These are phyloP conservation scores for Phylloboletellus chloephorus DNA, from an alignment of 1,284 basidiomycete genomes.

Conservation along the genomic window DNA sequence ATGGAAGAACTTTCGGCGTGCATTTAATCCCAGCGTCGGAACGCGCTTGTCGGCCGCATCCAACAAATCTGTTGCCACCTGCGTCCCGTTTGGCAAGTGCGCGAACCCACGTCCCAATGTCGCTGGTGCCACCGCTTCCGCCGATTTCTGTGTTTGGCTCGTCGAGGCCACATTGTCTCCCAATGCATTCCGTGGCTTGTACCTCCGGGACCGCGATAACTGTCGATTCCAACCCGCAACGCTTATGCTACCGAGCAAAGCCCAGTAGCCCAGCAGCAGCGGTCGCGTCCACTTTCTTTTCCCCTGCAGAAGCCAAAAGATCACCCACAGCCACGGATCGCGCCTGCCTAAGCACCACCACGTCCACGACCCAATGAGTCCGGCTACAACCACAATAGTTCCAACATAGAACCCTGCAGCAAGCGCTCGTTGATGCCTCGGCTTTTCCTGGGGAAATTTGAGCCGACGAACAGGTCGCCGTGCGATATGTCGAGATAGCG, in stretches of 20 bases:
- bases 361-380: slow-evolving; percentile 90
- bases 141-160: slow-evolving; percentile 21
- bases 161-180: slow-evolving; percentile 33
- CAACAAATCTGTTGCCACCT: slow-evolving; percentile 75
- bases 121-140: slow-evolving; percentile 21
- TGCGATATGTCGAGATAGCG: slow-evolving; percentile 89
- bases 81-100: slow-evolving; percentile 50
- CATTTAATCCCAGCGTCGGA: slow-evolving; percentile 88
- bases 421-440: slow-evolving; percentile 77
- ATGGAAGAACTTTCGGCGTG: slow-evolving; percentile 97
- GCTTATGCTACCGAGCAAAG: slow-evolving; percentile 69
- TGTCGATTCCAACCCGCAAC: slow-evolving; percentile 93
- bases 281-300: slow-evolving; percentile 78
- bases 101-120: slow-evolving; percentile 45
- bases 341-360: slow-evolving; percentile 82
- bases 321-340: slow-evolving; percentile 87
- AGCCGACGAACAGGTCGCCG: slow-evolving; percentile 87
- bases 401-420: slow-evolving; percentile 86
- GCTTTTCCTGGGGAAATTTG: slow-evolving; percentile 84
- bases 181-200: slow-evolving; percentile 43
- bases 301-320: slow-evolving; percentile 74
- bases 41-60: slow-evolving; percentile 85
- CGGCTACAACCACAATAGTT: slow-evolving; percentile 71
- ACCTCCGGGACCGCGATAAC: slow-evolving; percentile 68
- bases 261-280: slow-evolving; percentile 84